These are phyloP conservation scores for Chlorokybus atmophyticus DNA, from an alignment of 139 green algal genomes.

Conservation along the genomic window DNA sequence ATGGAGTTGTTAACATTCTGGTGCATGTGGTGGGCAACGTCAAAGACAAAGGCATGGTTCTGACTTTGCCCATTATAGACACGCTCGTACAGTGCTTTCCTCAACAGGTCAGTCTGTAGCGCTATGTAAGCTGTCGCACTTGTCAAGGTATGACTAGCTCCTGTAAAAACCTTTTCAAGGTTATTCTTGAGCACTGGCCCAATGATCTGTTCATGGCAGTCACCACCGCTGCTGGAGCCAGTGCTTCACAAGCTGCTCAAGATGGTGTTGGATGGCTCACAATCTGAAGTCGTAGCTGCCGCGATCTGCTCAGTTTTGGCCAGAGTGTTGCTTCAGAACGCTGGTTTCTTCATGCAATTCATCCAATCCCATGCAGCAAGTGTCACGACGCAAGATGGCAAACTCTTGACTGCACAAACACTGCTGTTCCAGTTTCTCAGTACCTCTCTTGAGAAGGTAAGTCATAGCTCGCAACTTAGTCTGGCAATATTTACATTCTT, in stretches of 20 bases:
- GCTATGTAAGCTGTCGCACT: too few species aligned
- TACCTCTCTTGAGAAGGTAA: conserved; percentile 41
- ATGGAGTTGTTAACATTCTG: conserved; percentile 36
- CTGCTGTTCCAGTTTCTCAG: conserved; percentile 39
- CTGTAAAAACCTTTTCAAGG: too few species aligned
- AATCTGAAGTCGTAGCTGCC: conserved; percentile 37
- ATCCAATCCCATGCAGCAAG: conserved; percentile 3
- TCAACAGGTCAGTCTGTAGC: too few species aligned
- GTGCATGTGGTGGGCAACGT: conserved; percentile 42
- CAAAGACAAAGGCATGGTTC: conserved; percentile 35
- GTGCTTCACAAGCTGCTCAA: conserved; percentile 25
- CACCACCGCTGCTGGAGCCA: too few species aligned
- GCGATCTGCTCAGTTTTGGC: conserved; percentile 44
- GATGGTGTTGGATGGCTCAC: conserved; percentile 9
- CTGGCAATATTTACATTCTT: conserved; percentile 16
- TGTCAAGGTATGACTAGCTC: too few species aligned
- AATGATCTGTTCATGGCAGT: too few species aligned
- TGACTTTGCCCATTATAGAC: conserved; percentile 22
- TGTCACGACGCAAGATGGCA: not conserved
- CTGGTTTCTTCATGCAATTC: conserved; percentile 14
- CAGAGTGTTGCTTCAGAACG: conserved; percentile 43
- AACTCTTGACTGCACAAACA: conserved; percentile 13
- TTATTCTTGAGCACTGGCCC: too few species aligned
- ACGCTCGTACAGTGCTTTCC: conserved; percentile 33
- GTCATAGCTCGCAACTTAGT: not conserved